Percentiles rank a stretch among this genome's conserved stretches.
These are phyloP conservation scores for Pseudogymnoascus sp. DNA, from an alignment of 2,329 filamentous ascomycete species.

Conservation along the genomic window DNA sequence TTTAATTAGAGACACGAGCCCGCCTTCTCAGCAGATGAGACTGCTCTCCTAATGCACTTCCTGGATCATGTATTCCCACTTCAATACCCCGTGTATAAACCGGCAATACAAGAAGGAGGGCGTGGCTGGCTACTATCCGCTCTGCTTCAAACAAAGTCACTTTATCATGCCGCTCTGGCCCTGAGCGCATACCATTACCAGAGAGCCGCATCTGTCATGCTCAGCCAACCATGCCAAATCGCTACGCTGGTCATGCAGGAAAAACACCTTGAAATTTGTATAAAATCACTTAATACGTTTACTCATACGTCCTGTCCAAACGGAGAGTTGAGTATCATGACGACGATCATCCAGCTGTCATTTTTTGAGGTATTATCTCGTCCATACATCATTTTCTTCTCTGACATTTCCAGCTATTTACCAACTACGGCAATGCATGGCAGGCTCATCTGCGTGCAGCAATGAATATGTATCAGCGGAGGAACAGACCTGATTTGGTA, in stretches of 20 bases:
- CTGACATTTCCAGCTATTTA: slow-evolving; percentile 44
- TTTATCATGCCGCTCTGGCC: slow-evolving; percentile 52
- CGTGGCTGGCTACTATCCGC: slow-evolving; percentile 55
- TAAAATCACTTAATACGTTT: slow-evolving; percentile 27
- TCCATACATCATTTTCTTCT: slow-evolving; percentile 33
- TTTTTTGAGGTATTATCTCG: slow-evolving; percentile 40
- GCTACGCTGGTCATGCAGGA: slow-evolving; percentile 23
- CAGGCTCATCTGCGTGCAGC: slow-evolving; percentile 25
- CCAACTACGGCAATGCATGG: slow-evolving; percentile 29
- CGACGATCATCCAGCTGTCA: slow-evolving; percentile 48
- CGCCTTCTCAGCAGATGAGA: slow-evolving; percentile 17
- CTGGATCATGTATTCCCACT: slow-evolving; percentile 58
- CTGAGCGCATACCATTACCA: slow-evolving; percentile 45
- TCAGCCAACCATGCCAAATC: slow-evolving; percentile 13
- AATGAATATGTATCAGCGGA: slow-evolving; percentile 18
- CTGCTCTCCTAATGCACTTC: slow-evolving; percentile 49
- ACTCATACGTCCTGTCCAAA: slow-evolving; percentile 16
- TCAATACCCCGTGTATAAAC: slow-evolving; percentile 57
- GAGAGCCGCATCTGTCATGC: slow-evolving; percentile 28
- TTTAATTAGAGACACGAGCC: neutral
- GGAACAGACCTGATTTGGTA: slow-evolving; percentile 9
- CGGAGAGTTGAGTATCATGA: slow-evolving; percentile 36
- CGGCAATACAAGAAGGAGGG: slow-evolving; percentile 48
- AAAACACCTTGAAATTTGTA: slow-evolving; percentile 26
- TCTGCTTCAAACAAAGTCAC: slow-evolving; percentile 49